Evolutionary conservation across 108 stramenopile genomes (phyloP), one percentile per base, ranked within the genome.

Genomic region (Chaetoceros tenuissimus): DNA sequence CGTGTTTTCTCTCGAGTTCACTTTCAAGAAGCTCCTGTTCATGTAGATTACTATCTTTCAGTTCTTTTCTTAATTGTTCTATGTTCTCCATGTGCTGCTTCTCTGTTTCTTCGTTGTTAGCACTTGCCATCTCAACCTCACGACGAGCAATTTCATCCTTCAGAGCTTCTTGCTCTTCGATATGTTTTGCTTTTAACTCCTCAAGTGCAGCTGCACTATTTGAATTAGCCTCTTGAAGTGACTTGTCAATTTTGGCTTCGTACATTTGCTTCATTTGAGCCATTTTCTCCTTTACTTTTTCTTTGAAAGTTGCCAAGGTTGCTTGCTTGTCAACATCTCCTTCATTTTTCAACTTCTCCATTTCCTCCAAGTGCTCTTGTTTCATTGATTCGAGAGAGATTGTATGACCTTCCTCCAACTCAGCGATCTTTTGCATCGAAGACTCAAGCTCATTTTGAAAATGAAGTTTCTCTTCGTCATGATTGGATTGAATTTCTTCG

Each of bases 391-490:
- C 65, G n/a, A n/a, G n/a, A n/a, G n/a, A n/a, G n/a, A n/a, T n/a
- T n/a, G 73, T 50, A 25, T 75, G 43, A 22, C 20, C 17, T 50
- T 46, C 29, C 45, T 23, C 0, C 59, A 61, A 13, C 51, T 53
- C 51, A 16, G 55, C 7, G 3, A 31, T 21, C 3, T 31, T n/a
- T n/a, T n/a, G n/a, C n/a, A n/a, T n/a, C n/a, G n/a, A n/a, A n/a
- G n/a, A n/a, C n/a, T n/a, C n/a, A n/a, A n/a, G n/a, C n/a, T n/a
- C n/a, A n/a, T n/a, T n/a, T n/a, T n/a, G n/a, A n/a, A n/a, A n/a
- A n/a, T n/a, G n/a, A n/a, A n/a, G n/a, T n/a, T n/a, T 28, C 43
- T 57, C 57, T 46, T 66, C 47, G 2, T 26, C 46, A 24, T 26
- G 25, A 8, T 13, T 16, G 28, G 47, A 43, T 50, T 62, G 31